Evolutionary conservation across 2,329 filamentous ascomycete species (phyloP).

Genomic region (Fusarium hostae): DNA sequence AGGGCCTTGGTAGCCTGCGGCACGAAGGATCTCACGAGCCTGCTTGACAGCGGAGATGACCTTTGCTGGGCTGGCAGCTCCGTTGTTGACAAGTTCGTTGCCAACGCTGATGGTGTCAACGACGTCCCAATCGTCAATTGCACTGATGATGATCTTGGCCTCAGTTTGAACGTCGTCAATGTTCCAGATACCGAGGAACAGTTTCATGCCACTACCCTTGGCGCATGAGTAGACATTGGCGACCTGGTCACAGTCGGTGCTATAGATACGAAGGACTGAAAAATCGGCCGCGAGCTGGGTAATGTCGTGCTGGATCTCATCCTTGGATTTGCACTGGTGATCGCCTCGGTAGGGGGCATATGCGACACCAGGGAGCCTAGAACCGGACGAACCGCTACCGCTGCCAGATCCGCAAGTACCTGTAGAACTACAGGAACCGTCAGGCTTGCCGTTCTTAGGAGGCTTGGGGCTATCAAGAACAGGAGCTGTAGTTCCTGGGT

Average conservation of each 20-base stretch:
- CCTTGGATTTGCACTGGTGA: constrained; percentile 72
- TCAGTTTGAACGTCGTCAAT: constrained; percentile 66
- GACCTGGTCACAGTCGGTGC: constrained; percentile 81
- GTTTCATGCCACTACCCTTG: constrained; percentile 70
- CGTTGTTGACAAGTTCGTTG: constrained; percentile 81
- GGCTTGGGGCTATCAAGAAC: neutral
- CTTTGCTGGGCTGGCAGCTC: constrained; percentile 60
- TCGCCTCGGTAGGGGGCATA: constrained; percentile 63
- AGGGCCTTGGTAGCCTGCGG: constrained; percentile 74
- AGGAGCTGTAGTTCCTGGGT: constrained; percentile 1
- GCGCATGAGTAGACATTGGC: constrained; percentile 70
- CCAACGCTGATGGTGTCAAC: constrained; percentile 81
- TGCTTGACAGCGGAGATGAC: constrained; percentile 68
- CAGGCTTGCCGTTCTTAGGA: constrained; percentile 1
- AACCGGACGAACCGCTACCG: neutral
- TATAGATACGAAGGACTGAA: constrained; percentile 78
- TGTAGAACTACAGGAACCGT: neutral
- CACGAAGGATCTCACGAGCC: constrained; percentile 67
- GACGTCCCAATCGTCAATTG: constrained; percentile 72
- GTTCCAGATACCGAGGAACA: constrained; percentile 81
- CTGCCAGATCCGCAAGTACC: neutral
- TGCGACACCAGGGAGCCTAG: constrained; percentile 55
- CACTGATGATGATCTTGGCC: constrained; percentile 69
- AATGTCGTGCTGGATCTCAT: constrained; percentile 74
- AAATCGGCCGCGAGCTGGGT: constrained; percentile 63